These are phyloP conservation scores for Fusarium sulawesiense DNA, from an alignment of 2,329 filamentous ascomycete species.

Conservation along the genomic window DNA sequence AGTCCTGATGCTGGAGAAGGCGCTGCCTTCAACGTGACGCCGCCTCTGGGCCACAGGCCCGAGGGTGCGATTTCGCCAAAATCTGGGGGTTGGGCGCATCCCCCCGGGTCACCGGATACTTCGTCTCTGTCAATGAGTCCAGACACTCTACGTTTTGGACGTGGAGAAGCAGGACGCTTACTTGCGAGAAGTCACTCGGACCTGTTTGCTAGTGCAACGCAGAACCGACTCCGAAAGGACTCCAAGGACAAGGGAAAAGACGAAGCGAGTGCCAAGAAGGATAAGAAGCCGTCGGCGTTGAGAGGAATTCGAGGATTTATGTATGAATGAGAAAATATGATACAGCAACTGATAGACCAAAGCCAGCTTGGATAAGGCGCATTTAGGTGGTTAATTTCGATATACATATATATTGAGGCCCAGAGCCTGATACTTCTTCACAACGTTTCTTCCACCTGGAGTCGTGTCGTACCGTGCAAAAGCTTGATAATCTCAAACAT, in stretches of 20 bases:
- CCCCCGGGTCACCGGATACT: slow-evolving; percentile 55
- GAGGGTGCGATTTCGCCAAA: slow-evolving; percentile 46
- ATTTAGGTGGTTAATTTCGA: not conserved
- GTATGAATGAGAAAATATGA: slow-evolving; percentile 37
- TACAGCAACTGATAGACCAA: slow-evolving; percentile 1
- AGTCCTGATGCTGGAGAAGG: slow-evolving; percentile 58
- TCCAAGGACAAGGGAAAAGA: slow-evolving; percentile 60
- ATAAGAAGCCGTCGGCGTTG: slow-evolving; percentile 54
- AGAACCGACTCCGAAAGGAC: slow-evolving; percentile 61
- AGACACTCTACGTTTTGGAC: slow-evolving; percentile 59
- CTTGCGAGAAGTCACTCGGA: slow-evolving; percentile 41
- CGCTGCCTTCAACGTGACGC: slow-evolving; percentile 57
- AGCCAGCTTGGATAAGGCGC: not conserved
- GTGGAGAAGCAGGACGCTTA: slow-evolving; percentile 54
- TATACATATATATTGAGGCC: not conserved
- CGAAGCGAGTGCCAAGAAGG: slow-evolving; percentile 52
- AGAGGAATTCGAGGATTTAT: slow-evolving; percentile 57
- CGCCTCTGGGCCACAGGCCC: slow-evolving; percentile 54
- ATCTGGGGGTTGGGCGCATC: slow-evolving; percentile 48
- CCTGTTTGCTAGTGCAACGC: slow-evolving; percentile 56
- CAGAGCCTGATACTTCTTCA: not conserved
- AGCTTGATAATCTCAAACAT: not conserved
- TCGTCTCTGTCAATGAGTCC: slow-evolving; percentile 49
- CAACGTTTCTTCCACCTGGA: not conserved
- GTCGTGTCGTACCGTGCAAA: not conserved